Percentiles rank a stretch among this genome's conserved stretches.
These are phyloP conservation scores for Oryza punctata DNA, from an alignment of 176 grass and related monocot genomes.

Conservation along the genomic window DNA sequence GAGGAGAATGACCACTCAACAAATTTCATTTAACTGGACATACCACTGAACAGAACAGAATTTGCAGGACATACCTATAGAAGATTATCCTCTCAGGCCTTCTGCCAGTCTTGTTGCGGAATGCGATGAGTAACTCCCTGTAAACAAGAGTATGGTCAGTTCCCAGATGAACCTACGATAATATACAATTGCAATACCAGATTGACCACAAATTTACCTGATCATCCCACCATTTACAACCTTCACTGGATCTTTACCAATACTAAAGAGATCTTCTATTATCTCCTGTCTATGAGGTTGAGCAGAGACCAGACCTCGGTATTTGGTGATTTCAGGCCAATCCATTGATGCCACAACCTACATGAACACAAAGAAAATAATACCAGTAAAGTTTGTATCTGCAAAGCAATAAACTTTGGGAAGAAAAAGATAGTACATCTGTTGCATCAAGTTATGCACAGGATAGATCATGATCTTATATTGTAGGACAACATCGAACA, in stretches of 20 bases:
- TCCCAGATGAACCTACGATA: conserved; percentile 2
- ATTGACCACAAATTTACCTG: conserved; percentile 35
- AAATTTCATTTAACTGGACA: not conserved
- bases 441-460: not conserved
- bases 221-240: conserved; percentile 50
- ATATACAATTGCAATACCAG: not conserved
- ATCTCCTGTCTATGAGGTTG: conserved; percentile 62
- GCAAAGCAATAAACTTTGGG: not conserved
- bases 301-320: conserved; percentile 62
- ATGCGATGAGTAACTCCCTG: conserved; percentile 59
- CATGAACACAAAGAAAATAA: conserved; percentile 11
- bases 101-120: conserved; percentile 30
- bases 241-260: conserved; percentile 38
- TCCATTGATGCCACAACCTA: conserved; percentile 81
- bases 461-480: not conserved
- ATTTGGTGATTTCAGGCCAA: conserved; percentile 74
- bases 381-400: not conserved
- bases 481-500: not conserved
- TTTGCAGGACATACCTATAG: conserved; percentile 48
- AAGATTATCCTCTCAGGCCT: conserved; percentile 67
- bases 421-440: not conserved
- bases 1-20: not conserved
- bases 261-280: conserved; percentile 57
- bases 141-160: conserved; percentile 24
- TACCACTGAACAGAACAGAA: not conserved